Evolutionary conservation across 768 basidiomycete genomes (phyloP).

Genomic region (Fibroporia radiculosa): DNA sequence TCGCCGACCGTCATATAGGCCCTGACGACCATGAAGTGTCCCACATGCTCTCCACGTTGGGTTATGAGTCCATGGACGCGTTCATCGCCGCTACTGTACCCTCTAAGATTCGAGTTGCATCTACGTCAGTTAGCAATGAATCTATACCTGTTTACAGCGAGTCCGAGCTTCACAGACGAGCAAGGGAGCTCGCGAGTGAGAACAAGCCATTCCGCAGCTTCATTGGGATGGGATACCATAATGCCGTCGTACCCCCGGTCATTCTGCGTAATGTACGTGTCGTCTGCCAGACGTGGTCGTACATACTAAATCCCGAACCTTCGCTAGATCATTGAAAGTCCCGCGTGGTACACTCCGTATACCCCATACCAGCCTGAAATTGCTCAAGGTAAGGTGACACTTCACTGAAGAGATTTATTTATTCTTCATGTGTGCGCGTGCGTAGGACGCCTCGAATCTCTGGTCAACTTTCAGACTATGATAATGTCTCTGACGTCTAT

Average conservation of each 20-base stretch:
- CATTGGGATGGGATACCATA: constrained; percentile 98
- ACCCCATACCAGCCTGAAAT: constrained; percentile 97
- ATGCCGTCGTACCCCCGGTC: constrained; percentile 91
- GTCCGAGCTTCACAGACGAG: constrained; percentile 69
- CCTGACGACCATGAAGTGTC: constrained; percentile 77
- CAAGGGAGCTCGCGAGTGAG: constrained; percentile 64
- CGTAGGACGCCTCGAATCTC: constrained; percentile 92
- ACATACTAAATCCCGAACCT: background rate
- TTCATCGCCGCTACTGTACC: constrained; percentile 86
- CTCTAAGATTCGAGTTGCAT: constrained; percentile 62
- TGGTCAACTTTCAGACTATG: constrained; percentile 97
- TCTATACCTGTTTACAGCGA: constrained; percentile 78
- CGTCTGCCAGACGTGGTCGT: background rate
- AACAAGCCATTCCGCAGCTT: constrained; percentile 88
- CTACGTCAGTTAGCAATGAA: constrained; percentile 51
- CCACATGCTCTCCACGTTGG: constrained; percentile 76
- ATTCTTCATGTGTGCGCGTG: too few species aligned
- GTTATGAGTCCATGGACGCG: constrained; percentile 81
- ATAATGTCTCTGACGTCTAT: constrained; percentile 89
- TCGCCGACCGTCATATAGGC: constrained; percentile 87
- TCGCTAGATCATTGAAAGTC: constrained; percentile 80
- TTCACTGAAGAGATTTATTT: too few species aligned
- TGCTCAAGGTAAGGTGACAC: constrained; percentile 91
- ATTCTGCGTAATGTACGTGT: constrained; percentile 78
- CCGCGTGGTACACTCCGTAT: constrained; percentile 96